Base-by-base conservation (phyloP, 371 early-diverging fungal genomes). In the Lichtheimia ramosa region DNA sequence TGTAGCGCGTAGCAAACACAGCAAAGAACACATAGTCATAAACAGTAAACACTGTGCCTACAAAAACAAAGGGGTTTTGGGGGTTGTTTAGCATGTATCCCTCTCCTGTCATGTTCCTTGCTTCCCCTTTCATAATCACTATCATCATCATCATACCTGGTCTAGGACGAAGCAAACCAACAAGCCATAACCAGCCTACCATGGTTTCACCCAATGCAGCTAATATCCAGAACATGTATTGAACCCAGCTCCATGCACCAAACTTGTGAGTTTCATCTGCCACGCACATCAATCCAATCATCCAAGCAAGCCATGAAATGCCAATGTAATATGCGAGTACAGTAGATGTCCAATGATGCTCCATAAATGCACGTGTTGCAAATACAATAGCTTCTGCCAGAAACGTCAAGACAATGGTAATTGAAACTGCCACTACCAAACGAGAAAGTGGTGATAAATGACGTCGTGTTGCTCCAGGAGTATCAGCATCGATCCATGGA, bases 211-310 rank as follows among this genome's bases (percentile, higher is more conserved):
- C 68, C 4, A 74, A 21, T 15, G 56, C 51, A 34, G 71, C 71
- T 8, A 64, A 54, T 23, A 63, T 64, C 68, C 74, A 81, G 54
- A 74, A 77, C 16, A 59, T 51, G 51, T 81, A 81, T 34, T 77
- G 81, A 13, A 72, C 48, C 81, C 81, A 81, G 48, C 68, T 61
- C 77, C 77, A 81, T 54, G 65, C 64, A 4, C 67, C 63, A 27
- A 70, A 75, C 48, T 70, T 68, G 49, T 69, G 63, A 1, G 74
- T 67, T 59, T 80, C 77, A 48, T 73, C 66, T 5, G 65, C 49
- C 5, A 74, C 53, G 15, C 56, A 61, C 0, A 60, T 53, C 15
- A 76, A 58, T n/a, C 53, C 56, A 21, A 76, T 18, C 12, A 56
- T 56, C 81, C 81, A 81, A 7, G 77, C 69, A 3, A 73, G 42